Evolutionary conservation across 2,329 filamentous ascomycete genomes (phyloP), one percentile per base, ranked within the genome.

Genomic region (Drechslera avenae): DNA sequence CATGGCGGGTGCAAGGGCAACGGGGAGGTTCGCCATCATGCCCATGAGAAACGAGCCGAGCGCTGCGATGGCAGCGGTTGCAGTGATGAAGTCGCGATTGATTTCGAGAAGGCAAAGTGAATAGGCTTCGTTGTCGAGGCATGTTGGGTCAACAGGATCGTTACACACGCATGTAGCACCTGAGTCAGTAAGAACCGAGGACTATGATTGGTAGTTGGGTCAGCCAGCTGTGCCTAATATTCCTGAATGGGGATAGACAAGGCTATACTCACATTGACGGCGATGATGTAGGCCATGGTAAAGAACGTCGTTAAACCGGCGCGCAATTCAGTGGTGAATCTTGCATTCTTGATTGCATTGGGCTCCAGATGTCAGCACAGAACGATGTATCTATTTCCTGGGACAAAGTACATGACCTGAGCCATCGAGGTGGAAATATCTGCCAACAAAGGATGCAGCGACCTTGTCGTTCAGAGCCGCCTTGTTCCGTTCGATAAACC

Each of bases 261-360:
- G 17, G 40, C 9, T 19, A 30, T 45, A 60, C 56, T 63, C 50
- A 68, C 62, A 82, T 94, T 78, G 50, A 80, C 77, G 62, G 83
- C 82, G 68, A 89, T 88, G 75, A 91, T 91, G 50, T 73, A 74
- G 23, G 70, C 71, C 70, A 73, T 75, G 36, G 76, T 76, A 52
- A 78, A 78, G 63, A 79, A 78, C 1, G 89, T 91, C n/a, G 90
- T 89, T 33, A 95, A 75, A 40, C 91, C 91, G 50, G 89, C 91
- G 52, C 90, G 86, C 42, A 95, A 78, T 76, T 96, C 91, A 40
- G 90, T 95, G 66, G 90, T 85, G 77, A 95, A 95, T 60, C 82
- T 81, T 19, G 89, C 87, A 21, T 86, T 86, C 68, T 89, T 87
- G 42, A 89, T 85, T 69, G 89, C 86, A 63, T 80, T 83, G 58